Evolutionary conservation across 1,139 yeast species (phyloP), one percentile per base, ranked within the genome.

Genomic region (Yamadazyma jaroonii): DNA sequence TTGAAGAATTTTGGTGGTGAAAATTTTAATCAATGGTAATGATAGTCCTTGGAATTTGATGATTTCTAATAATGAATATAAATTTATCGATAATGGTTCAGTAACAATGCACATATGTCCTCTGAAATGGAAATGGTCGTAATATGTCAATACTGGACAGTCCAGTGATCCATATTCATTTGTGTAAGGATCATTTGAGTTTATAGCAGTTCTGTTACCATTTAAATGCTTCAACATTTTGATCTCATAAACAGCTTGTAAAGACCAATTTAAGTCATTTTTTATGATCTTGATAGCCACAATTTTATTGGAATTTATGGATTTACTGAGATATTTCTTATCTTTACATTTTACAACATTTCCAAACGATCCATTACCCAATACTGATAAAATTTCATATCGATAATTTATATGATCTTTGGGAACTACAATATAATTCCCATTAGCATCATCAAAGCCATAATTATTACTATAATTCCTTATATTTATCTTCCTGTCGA

Each of bases 301-400:
- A 9, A 70, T 45, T 25, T 64, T 61, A 29, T 45, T 38, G 12
- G 31, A 37, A 8, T 33, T 25, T 10, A n/a, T 28, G 2, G 32
- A n/a, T 3, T 14, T 33, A 28, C 40, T 42, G 1, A 72, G 69
- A 15, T 64, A 62, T 53, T 82, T 81, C 54, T 84, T 87, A 57
- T 88, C 96, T 22, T 62, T 58, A 45, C 92, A 84, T 41, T 76
- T 69, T 8, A 85, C 63, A 3, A 88, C 96, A 42, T 80, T 81
- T 0, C 96, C 96, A 66, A 88, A 88, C 24, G 92, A 81, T 3
- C 96, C 96, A 41, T 75, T 80, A 0, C 96, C 96, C 12, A 88
- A 64, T 3, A 69, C 62, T 2, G 67, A 59, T 23, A 74, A 43
- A 6, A 86, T 77, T 46, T 85, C 81, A 52, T 82, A 88, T 29